Base-by-base conservation (phyloP, 164 flowering plant species). In the Aristolochia contorta region DNA sequence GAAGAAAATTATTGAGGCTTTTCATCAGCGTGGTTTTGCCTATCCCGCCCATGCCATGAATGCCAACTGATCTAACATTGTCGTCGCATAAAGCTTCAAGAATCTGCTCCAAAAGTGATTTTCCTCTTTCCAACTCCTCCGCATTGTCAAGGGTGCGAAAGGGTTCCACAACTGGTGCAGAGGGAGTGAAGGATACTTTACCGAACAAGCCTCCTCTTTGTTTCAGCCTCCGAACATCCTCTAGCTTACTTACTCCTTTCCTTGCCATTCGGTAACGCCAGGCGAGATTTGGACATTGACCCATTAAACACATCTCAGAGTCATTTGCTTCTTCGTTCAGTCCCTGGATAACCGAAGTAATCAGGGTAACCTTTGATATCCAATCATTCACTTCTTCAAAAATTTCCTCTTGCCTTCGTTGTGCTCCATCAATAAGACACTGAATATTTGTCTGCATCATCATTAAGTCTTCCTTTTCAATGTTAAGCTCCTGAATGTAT, bases 41-140 rank as follows among this genome's bases (percentile, higher is more conserved):
- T 12, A 63, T 67, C 2, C 71, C 71, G 5, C 48, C 60, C 61
- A 60, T 60, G 12, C 68, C 68, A 12, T 53, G 53, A 13, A 65
- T 45, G 14, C 68, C 68, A 23, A 53, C 14, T 12, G 43, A 24
- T 20, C 30, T 58, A 10, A 23, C n/a, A 4, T 25, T n/a, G 6
- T 27, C 27, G 24, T 52, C 54, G 18, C 50, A 12, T 6, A 64
- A 16, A 0, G 60, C 64, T 4, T 59, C 57, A 46, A 58, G 54
- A 15, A 69, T 25, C n/a, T 14, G 20, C 12, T 59, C 18, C 54
- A 55, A 18, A 9, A 20, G 32, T 16, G 55, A 41, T 16, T 23
- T 18, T 18, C 22, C 65, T 9, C 65, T 59, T 9, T 55, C 62
- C 47, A 62, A 52, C 6, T 22, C 58, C 0, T 16, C 23, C 20